Base-by-base conservation (phyloP, 2,329 filamentous ascomycete species). In the Trichoderma sp. region DNA sequence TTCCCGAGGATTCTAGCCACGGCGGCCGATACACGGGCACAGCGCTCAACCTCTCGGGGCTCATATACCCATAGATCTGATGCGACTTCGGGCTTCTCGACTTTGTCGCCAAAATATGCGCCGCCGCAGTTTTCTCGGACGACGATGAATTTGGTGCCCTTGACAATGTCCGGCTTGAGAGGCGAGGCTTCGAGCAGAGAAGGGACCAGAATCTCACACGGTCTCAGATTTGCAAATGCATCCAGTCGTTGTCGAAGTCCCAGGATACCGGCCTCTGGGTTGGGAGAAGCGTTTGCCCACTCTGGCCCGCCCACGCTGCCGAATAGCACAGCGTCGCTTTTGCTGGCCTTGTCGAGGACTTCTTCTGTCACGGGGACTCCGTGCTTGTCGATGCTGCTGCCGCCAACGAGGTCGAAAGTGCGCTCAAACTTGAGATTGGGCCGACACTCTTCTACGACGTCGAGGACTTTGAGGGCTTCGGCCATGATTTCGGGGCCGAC, bases 121-220 rank as follows among this genome's bases (percentile, higher is more conserved):
- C 85, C 85, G 7, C 84, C 84, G 72, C 83, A 85, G 73, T 86
- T 86, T 76, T 87, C 85, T 17, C 85, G 78, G 15, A 87, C 81
- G 3, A 87, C 80, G 72, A 86, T 82, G 74, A 86, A 85, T 71
- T 85, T 82, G 20, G 84, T 83, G 6, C 83, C 85, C 1, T 76
- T 73, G 28, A 85, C 83, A 20, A 85, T 78, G 8, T 83, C 81
- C 2, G 80, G 74, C 73, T 85, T 86, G 71, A 87, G 80, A 1
- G 85, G 84, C 0, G 82, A 84, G 17, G 81, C 77, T 7, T 79
- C 78, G 15, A 82, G 77, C 0, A 82, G 76, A 3, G 83, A 82
- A 1, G 81, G 81, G 1, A 82, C 82, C 23, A 85, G 81, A 61
- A 84, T 81, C 57, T 83, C 81, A 74, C 85, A 86, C 0, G 85